A percentile compares a stretch with the other conserved stretches of the same genome.
Evolutionary conservation across 2,329 filamentous ascomycete species (phyloP).

Genomic region (Pseudopyrenochaeta lycopersici): DNA sequence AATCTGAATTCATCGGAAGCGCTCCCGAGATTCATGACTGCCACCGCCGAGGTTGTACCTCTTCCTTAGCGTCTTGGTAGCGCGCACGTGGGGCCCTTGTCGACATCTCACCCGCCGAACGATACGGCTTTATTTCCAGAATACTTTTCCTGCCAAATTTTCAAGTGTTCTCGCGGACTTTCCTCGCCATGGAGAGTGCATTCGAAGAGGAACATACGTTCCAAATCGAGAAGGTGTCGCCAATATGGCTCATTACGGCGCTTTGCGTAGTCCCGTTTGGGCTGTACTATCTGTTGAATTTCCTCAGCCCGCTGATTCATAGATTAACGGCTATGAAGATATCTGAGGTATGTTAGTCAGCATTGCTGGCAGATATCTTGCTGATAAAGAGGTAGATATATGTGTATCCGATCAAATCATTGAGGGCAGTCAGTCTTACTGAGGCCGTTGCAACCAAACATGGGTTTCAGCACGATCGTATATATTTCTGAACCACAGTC

Average conservation of each 20-base stretch:
- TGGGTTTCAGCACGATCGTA: constrained; percentile 57
- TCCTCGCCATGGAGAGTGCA: constrained; percentile 6
- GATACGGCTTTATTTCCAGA: not conserved
- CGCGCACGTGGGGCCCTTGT: not conserved
- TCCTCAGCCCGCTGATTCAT: constrained; percentile 32
- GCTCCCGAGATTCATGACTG: not conserved
- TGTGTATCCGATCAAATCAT: constrained; percentile 59
- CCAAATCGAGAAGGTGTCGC: constrained; percentile 28
- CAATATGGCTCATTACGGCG: constrained; percentile 29
- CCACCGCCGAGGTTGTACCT: not conserved
- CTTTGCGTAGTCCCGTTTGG: constrained; percentile 29
- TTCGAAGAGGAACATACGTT: constrained; percentile 18
- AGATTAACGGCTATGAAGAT: constrained; percentile 41
- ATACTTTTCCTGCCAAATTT: not conserved
- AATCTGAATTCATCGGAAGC: no score
- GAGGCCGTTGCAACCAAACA: constrained; percentile 52
- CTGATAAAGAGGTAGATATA: constrained; percentile 47
- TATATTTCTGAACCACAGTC: constrained; percentile 1
- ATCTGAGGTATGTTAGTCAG: constrained; percentile 34
- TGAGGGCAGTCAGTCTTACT: constrained; percentile 51
- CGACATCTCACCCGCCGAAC: not conserved
- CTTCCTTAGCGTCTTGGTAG: not conserved
- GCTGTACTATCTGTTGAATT: constrained; percentile 28
- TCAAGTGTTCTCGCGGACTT: not conserved
- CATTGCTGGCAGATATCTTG: not conserved